Conservation (phyloP, 371 early-diverging fungal genomes). For the Mortierella sp. region DNA sequence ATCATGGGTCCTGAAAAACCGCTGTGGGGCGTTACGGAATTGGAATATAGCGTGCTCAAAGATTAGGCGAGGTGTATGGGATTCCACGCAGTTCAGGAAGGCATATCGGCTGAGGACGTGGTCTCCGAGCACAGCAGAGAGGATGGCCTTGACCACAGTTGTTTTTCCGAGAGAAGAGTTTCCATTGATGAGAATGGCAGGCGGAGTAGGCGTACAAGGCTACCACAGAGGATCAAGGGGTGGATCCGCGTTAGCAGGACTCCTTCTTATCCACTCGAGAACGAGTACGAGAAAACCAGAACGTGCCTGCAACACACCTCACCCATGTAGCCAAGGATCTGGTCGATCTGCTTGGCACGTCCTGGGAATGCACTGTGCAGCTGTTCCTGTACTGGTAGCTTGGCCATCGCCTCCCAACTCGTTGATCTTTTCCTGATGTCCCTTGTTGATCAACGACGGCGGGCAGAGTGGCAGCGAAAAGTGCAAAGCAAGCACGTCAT, state of each 20-base stretch:
- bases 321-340: constrained; percentile 65
- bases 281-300: too few species aligned
- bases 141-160: constrained; percentile 60
- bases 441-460: too few species aligned
- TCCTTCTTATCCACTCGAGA: too few species aligned
- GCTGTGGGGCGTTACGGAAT: constrained; percentile 60
- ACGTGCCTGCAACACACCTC: constrained; percentile 55
- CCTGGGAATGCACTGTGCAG: constrained; percentile 62
- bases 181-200: constrained; percentile 72
- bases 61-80: constrained; percentile 76
- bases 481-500: neutral
- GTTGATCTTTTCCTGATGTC: too few species aligned
- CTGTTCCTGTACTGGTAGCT: constrained; percentile 12
- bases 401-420: neutral
- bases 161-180: constrained; percentile 85
- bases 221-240: too few species aligned
- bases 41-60: constrained; percentile 79
- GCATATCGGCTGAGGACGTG: constrained; percentile 55
- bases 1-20: neutral
- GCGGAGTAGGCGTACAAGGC: constrained; percentile 57
- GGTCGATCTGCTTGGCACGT: constrained; percentile 67
- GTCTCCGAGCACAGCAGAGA: constrained; percentile 51
- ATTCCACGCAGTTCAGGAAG: constrained; percentile 78
- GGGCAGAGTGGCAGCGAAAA: neutral
- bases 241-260: too few species aligned